These are phyloP conservation scores for Dillenia turbinata DNA, from an alignment of 164 flowering plant genomes.

Conservation along the genomic window DNA sequence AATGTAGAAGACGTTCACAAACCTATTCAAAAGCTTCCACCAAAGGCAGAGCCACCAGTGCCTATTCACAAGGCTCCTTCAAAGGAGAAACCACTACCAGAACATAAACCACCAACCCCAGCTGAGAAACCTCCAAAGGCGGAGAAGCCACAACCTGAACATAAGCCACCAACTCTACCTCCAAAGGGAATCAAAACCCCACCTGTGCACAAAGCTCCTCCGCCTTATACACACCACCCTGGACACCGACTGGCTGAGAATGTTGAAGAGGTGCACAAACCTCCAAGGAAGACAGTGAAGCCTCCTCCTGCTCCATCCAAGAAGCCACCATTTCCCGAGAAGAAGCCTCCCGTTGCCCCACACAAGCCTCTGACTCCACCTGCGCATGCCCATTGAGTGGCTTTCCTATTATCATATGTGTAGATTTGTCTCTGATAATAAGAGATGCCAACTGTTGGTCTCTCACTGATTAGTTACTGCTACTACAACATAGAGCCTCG, in stretches of 20 bases:
- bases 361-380: background rate
- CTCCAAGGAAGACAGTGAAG: background rate
- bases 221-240: background rate
- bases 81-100: background rate
- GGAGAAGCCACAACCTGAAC: background rate
- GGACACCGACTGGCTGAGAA: background rate
- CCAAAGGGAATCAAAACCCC: background rate
- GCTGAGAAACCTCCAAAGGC: background rate
- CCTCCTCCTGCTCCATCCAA: background rate
- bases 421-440: no score
- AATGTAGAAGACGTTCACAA: background rate
- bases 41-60: background rate
- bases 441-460: background rate
- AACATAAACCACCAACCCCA: background rate
- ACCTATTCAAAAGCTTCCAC: no score
- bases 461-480: background rate
- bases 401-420: no score
- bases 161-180: background rate
- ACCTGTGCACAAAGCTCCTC: background rate
- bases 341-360: background rate
- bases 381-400: background rate
- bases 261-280: background rate
- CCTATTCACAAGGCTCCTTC: background rate
- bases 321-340: background rate
- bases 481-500: background rate